Evolutionary conservation across 163 green algal species (phyloP).

Genomic region (Chlorella variabilis): DNA sequence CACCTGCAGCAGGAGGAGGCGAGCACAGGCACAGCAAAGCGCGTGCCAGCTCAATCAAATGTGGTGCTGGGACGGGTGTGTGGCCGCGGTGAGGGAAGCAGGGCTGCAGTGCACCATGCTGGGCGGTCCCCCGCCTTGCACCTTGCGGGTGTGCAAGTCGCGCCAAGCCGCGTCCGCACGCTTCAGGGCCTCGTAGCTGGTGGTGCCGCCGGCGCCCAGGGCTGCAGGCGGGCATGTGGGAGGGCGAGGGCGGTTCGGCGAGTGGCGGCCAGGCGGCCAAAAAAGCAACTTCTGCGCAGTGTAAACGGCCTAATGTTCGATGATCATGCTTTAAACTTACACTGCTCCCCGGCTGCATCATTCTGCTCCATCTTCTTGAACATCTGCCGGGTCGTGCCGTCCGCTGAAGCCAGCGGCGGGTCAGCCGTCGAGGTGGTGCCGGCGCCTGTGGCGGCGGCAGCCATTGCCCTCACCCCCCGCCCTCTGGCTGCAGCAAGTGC

Average conservation of each 20-base stretch:
- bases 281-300: no score
- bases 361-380: constrained; percentile 37
- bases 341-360: not conserved
- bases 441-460: not conserved
- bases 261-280: no score
- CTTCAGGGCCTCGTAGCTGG: constrained; percentile 27
- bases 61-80: no score
- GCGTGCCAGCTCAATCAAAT: no score
- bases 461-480: not conserved
- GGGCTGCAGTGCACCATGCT: not conserved
- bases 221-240: no score
- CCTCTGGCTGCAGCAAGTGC: not conserved
- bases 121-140: not conserved
- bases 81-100: not conserved
- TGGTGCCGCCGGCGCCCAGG: constrained; percentile 40
- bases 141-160: constrained; percentile 6
- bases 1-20: not conserved
- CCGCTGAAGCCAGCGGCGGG: not conserved
- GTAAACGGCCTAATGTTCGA: no score
- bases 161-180: constrained; percentile 42
- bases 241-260: no score
- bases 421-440: not conserved
- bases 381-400: constrained; percentile 22
- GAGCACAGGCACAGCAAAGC: not conserved
- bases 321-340: no score